Base-by-base conservation (phyloP, 805 yeast genomes). In the Starmerella bombicola region DNA sequence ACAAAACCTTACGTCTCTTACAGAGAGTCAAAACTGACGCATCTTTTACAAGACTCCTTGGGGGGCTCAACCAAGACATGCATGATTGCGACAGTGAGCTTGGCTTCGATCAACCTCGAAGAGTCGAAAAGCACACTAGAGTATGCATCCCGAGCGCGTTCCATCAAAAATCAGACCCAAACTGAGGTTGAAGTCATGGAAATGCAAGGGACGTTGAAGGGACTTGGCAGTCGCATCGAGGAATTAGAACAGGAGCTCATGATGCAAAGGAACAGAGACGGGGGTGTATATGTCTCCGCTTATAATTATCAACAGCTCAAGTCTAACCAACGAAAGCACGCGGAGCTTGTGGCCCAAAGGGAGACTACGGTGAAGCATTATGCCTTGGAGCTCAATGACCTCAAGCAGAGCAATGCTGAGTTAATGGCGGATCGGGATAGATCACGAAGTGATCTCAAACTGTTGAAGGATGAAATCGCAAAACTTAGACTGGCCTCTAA, bases 31-130 rank as follows among this genome's bases (percentile, higher is more conserved):
- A 82, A 82, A 59, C 67, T 82, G 45, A 82, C 94, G 0, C 66
- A 85, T 48, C 60, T 83, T 16, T 64, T 82, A 30, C 91, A 82
- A 52, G 93, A 81, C 52, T 80, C 88, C 0, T 64, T 86, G 3
- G 96, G 96, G 2, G 95, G 95, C 2, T 69, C 75, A 41, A 84
- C 95, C 0, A 80, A 81, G 54, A 85, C 96, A 0, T 78, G 86
- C 24, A 67, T 85, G 41, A 80, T 85, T 20, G 93, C 95, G 1
- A 85, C 94, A 0, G 70, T 85, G 2, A 81, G 93, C 6, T 93
- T 95, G 0, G 93, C 93, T 1, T 70, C 70, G 44, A 66, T 73
- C 22, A 80, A 79, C 45, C 63, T 74, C n/a, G 86, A 80, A 22
- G 95, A 85, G 56, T 81, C 95, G 0, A 57, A 78, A 32, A 80